Evolutionary conservation across 2,329 filamentous ascomycete genomes (phyloP).

Genomic region (Arthrobotrys iridis): DNA sequence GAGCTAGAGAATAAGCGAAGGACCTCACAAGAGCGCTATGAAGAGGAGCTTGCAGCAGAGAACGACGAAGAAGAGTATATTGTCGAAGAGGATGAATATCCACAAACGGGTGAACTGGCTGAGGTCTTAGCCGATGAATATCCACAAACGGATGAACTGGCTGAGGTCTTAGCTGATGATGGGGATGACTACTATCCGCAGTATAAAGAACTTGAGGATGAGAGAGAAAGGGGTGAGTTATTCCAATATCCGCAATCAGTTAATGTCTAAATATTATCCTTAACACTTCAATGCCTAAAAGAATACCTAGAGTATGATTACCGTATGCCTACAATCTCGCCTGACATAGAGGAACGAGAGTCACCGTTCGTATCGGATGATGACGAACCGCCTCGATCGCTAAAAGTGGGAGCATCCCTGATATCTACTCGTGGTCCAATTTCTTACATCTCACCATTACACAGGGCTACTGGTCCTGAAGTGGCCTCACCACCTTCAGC

Average conservation of each 20-base stretch:
- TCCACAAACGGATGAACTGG: neutral
- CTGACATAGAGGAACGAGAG: constrained; percentile 2
- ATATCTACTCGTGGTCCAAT: constrained; percentile 17
- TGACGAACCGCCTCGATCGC: neutral
- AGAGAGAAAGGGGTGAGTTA: constrained; percentile 38
- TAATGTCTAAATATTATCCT: neutral
- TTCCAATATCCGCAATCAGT: neutral
- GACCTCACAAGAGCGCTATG: neutral
- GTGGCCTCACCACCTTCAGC: neutral
- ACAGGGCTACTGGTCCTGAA: constrained; percentile 27
- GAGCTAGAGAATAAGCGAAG: neutral
- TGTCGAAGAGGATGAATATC: constrained; percentile 14
- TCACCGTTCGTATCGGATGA: neutral
- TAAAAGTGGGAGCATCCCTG: constrained; percentile 45
- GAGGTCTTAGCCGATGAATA: too few species aligned
- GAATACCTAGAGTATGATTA: constrained; percentile 28
- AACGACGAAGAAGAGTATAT: constrained; percentile 13
- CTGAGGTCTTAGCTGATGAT: neutral
- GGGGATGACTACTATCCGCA: neutral
- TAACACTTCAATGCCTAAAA: neutral
- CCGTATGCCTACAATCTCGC: neutral
- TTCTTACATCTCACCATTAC: constrained; percentile 39
- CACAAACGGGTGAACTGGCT: neutral
- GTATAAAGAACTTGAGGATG: constrained; percentile 19
- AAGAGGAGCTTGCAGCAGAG: neutral